Conservation (phyloP, 2,329 filamentous ascomycete species). For the Beauveria bassiana region DNA sequence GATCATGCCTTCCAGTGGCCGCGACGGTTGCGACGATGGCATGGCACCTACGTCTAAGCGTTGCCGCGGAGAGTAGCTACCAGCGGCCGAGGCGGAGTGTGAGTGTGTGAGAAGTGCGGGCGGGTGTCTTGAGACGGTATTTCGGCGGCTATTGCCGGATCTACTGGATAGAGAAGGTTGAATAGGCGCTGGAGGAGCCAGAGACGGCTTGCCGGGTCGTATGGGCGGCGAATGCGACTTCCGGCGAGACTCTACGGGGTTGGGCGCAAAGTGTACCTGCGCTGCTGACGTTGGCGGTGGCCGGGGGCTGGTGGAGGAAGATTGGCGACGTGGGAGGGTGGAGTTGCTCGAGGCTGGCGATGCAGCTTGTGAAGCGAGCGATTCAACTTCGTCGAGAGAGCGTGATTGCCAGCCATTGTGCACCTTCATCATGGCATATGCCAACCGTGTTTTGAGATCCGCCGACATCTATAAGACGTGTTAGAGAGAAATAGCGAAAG, state of each 20-base stretch:
- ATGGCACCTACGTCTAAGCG: conserved; percentile 31
- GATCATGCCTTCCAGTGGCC: conserved; percentile 45
- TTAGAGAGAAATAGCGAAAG: background rate
- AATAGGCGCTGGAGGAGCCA: conserved; percentile 49
- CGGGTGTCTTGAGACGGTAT: conserved; percentile 41
- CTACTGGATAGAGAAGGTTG: conserved; percentile 41
- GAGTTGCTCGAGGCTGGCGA: conserved; percentile 55
- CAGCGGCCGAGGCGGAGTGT: conserved; percentile 36
- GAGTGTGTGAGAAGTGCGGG: conserved; percentile 43
- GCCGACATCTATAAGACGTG: conserved; percentile 54
- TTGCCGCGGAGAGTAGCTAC: conserved; percentile 28
- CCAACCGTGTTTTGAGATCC: conserved; percentile 74
- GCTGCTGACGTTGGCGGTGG: conserved; percentile 29
- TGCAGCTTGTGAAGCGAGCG: conserved; percentile 58
- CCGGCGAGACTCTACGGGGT: conserved; percentile 16
- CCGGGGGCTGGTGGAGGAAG: conserved; percentile 45
- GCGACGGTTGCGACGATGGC: conserved; percentile 26
- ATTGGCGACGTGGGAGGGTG: conserved; percentile 43
- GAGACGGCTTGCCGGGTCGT: conserved; percentile 26
- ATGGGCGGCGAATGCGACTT: conserved; percentile 31
- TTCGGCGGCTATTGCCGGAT: conserved; percentile 37
- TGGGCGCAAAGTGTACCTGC: conserved; percentile 21
- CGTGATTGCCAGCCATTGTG: conserved; percentile 81
- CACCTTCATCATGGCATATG: conserved; percentile 91
- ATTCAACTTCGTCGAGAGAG: conserved; percentile 70